Evolutionary conservation across 768 basidiomycete species (phyloP).

Genomic region (Lentinula detonsa): DNA sequence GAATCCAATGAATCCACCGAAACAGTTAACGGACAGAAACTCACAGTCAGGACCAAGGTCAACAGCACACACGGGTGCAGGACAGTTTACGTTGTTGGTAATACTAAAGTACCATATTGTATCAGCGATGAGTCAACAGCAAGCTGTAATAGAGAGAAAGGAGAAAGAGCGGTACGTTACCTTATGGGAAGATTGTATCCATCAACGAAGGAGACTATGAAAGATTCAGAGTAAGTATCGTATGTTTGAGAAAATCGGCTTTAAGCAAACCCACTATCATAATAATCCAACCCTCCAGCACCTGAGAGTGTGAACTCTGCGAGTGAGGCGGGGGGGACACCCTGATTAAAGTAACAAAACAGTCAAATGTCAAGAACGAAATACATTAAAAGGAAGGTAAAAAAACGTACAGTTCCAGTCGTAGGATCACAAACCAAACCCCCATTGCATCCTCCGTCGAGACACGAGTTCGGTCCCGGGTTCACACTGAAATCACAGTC

Average conservation of each 20-base stretch:
- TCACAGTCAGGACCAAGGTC: slow-evolving; percentile 38
- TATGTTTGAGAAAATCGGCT: too few relatives aligned
- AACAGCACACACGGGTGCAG: slow-evolving; percentile 34
- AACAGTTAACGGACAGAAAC: background rate
- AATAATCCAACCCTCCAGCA: slow-evolving; percentile 25
- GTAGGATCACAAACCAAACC: slow-evolving; percentile 44
- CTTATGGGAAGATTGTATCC: slow-evolving; percentile 41
- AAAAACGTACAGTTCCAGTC: slow-evolving; percentile 38
- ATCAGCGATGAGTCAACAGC: too few relatives aligned
- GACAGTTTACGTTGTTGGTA: slow-evolving; percentile 30
- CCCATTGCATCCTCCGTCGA: slow-evolving; percentile 70
- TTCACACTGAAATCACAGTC: slow-evolving; percentile 55
- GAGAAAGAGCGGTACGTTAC: background rate
- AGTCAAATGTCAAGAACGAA: too few relatives aligned
- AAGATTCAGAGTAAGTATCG: background rate
- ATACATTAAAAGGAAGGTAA: background rate
- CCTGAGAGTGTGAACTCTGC: slow-evolving; percentile 39
- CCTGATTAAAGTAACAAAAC: slow-evolving; percentile 11
- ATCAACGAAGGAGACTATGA: slow-evolving; percentile 40
- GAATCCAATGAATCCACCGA: background rate
- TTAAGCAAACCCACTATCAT: slow-evolving; percentile 24
- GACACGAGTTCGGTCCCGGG: slow-evolving; percentile 52
- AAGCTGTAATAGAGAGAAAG: background rate
- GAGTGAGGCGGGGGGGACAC: slow-evolving; percentile 40
- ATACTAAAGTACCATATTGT: slow-evolving; percentile 14